These are phyloP conservation scores for Saccharomycopsis crataegensis DNA, from an alignment of 1,139 yeast species.

Conservation along the genomic window DNA sequence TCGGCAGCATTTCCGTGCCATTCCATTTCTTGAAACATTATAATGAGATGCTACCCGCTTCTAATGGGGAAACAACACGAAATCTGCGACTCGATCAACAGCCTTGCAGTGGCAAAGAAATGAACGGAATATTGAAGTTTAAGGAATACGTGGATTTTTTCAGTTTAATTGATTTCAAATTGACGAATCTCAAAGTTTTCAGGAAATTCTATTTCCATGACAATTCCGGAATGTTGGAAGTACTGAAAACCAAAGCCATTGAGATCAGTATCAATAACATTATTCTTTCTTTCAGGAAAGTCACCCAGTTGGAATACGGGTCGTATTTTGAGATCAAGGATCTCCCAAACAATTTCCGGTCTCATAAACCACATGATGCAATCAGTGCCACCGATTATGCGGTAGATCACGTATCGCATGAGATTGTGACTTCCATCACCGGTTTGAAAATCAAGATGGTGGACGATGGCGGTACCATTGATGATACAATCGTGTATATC, in stretches of 20 bases:
- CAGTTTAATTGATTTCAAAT: conserved; percentile 4
- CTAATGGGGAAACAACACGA: too few relatives aligned
- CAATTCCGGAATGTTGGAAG: neutral
- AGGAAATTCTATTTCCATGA: neutral
- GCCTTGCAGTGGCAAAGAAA: neutral
- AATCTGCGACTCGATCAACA: too few relatives aligned
- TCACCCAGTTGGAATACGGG: conserved; percentile 1
- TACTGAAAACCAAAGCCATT: neutral
- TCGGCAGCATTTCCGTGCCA: too few relatives aligned
- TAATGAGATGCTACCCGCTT: too few relatives aligned
- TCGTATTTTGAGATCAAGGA: conserved; percentile 1
- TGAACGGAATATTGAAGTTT: neutral
- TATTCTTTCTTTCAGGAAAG: neutral
- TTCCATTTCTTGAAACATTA: too few relatives aligned
- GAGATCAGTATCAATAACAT: neutral
- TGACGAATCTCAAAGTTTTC: conserved; percentile 2
- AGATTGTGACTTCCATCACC: conserved; percentile 4
- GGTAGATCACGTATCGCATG: neutral
- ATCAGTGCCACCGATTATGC: neutral
- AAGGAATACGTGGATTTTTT: conserved; percentile 1
- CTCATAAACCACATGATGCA: too few relatives aligned
- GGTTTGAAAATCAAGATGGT: conserved; percentile 1
- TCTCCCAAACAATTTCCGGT: neutral
- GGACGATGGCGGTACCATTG: neutral
- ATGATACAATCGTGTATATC: neutral